Base-by-base conservation (phyloP, 2,329 filamentous ascomycete genomes). In the Fusarium piperis region DNA sequence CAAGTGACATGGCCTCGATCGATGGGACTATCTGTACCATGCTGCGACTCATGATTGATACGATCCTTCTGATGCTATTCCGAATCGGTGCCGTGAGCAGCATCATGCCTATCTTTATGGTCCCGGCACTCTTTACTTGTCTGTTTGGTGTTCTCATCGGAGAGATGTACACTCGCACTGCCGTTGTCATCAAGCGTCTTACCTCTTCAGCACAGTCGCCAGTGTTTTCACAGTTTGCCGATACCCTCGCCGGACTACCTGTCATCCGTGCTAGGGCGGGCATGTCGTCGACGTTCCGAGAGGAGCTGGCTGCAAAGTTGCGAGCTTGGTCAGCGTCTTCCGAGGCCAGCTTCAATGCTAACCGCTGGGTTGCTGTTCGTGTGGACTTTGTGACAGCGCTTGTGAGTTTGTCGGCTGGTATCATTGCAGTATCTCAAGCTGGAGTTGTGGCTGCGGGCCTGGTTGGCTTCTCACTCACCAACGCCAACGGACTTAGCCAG, bases 331-430 rank as follows among this genome's bases (percentile, higher is more conserved):
- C 84, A 12, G 82, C 83, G 7, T 80, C 86, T 0, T 79, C 82
- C 0, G 86, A 89, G 73, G 80, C 87, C 1, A 85, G 83, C 52
- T 88, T 83, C 68, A 89, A 88, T 76, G 85, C 85, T 66, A 90
- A 90, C 73, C 84, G 88, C 9, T 90, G 88, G 88, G 85, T 90
- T 3, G 82, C 84, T 1, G 82, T 89, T 39, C 84, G 88, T 6
- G 81, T 88, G 6, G 87, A 89, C 67, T 82, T 88, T 71, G 84
- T 87, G 59, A 88, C 87, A 2, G 86, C 87, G 0, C 77, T 87
- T 2, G 85, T 89, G 12, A 83, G 85, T 13, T 80, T 87, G 1
- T 81, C 81, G 11, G 87, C 87, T 0, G 87, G 87, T 10, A 81
- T 83, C 51, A 87, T 89, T 56, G 87, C 87, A 7, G 81, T 88